Conservation (phyloP, 1,284 basidiomycete species). For the Cryptococcus neoformans region DNA sequence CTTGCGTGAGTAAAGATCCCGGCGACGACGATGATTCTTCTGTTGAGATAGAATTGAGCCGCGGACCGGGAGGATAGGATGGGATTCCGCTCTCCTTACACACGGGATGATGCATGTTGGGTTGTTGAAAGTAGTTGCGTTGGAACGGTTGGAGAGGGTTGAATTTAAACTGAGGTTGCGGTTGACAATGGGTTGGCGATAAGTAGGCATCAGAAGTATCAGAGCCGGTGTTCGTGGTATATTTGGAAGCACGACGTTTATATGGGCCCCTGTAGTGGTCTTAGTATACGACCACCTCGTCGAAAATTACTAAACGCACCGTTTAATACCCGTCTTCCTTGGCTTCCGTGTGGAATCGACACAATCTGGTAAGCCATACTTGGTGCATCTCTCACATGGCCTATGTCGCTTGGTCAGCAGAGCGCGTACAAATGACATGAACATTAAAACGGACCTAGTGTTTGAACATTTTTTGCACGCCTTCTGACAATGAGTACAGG, state of each 20-base stretch:
- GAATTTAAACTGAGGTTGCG: neutral
- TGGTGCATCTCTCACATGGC: constrained; percentile 42
- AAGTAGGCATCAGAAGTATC: neutral
- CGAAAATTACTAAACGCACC: constrained; percentile 19
- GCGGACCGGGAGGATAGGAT: neutral
- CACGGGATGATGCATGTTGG: no score
- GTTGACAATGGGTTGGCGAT: neutral
- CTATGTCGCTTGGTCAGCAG: constrained; percentile 7
- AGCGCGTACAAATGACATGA: no score
- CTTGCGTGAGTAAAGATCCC: constrained; percentile 2
- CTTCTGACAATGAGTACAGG: constrained; percentile 45
- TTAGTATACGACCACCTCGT: neutral
- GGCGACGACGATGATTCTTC: no score
- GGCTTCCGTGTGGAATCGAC: constrained; percentile 40
- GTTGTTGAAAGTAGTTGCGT: no score
- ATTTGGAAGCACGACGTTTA: constrained; percentile 21
- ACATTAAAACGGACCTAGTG: constrained; percentile 28
- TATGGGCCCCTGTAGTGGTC: constrained; percentile 17
- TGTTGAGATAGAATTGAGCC: neutral
- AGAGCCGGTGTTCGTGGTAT: neutral
- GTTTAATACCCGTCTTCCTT: constrained; percentile 39
- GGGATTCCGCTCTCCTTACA: neutral
- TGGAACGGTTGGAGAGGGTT: neutral
- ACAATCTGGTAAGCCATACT: constrained; percentile 37
- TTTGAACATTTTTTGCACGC: constrained; percentile 48